These are phyloP conservation scores for Linum trigynum DNA, from an alignment of 345 rosid species.

Conservation along the genomic window DNA sequence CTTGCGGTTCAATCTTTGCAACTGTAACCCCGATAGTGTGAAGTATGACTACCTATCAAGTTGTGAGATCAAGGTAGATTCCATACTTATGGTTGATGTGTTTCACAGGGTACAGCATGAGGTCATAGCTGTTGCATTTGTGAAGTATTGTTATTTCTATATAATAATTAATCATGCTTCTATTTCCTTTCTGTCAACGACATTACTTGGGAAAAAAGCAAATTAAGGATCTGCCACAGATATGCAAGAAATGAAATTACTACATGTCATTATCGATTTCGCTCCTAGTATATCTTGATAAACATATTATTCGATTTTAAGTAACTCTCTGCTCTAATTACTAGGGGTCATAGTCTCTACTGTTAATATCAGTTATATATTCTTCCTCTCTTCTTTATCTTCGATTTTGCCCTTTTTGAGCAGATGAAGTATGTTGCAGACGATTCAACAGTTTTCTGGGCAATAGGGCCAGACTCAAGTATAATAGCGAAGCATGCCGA, in stretches of 20 bases:
- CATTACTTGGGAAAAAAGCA: no score
- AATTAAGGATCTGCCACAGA: no score
- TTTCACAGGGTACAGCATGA: background rate
- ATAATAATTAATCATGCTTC: no score
- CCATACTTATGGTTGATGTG: background rate
- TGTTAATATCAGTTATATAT: background rate
- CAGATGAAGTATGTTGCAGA: constrained; percentile 73
- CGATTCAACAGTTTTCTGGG: constrained; percentile 93
- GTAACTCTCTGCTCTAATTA: no score
- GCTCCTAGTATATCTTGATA: no score
- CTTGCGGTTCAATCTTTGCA: constrained; percentile 61
- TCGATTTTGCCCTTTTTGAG: constrained; percentile 10
- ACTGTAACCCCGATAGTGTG: constrained; percentile 47
- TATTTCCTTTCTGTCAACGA: no score
- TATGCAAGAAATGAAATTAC: no score
- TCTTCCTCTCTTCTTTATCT: constrained; percentile 2
- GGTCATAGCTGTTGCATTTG: background rate
- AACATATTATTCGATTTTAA: no score
- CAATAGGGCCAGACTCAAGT: constrained; percentile 63
- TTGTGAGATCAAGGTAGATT: constrained; percentile 83
- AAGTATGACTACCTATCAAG: constrained; percentile 64
- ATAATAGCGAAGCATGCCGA: constrained; percentile 67
- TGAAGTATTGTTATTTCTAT: constrained; percentile 5
- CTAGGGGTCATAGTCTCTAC: background rate
- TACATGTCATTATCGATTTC: no score